Percentiles rank a stretch among this genome's conserved stretches.
Evolutionary conservation across 768 basidiomycete genomes (phyloP).

Genomic region (Boletus eberwhitei): DNA sequence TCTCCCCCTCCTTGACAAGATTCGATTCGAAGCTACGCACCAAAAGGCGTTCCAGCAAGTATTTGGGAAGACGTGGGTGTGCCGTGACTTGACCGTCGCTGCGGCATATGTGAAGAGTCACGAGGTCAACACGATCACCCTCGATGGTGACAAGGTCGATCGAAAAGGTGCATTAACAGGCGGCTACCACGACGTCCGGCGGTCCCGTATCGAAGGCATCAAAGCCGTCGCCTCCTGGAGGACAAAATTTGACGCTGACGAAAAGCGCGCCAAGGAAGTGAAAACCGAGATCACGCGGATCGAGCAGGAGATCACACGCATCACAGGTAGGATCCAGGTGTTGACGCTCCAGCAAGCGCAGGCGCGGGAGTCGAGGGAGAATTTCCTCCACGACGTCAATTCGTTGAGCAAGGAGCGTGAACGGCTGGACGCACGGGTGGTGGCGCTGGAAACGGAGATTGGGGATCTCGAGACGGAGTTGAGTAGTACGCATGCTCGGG

Average conservation of each 20-base stretch:
- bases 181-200: slow-evolving; percentile 89
- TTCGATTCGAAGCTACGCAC: slow-evolving; percentile 68
- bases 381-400: slow-evolving; percentile 59
- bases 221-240: slow-evolving; percentile 75
- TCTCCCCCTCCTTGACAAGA: slow-evolving; percentile 78
- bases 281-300: slow-evolving; percentile 63
- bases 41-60: slow-evolving; percentile 93
- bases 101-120: slow-evolving; percentile 94
- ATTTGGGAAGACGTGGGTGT: slow-evolving; percentile 96
- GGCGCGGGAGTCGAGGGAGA: slow-evolving; percentile 63
- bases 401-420: slow-evolving; percentile 68
- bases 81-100: slow-evolving; percentile 86
- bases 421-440: slow-evolving; percentile 55
- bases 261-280: slow-evolving; percentile 65
- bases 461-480: slow-evolving; percentile 75
- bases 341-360: slow-evolving; percentile 67
- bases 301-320: slow-evolving; percentile 83
- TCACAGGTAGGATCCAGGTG: slow-evolving; percentile 71
- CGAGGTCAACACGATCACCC: slow-evolving; percentile 93
- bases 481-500: slow-evolving; percentile 54
- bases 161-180: slow-evolving; percentile 94
- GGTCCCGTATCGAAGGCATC: slow-evolving; percentile 87
- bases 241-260: slow-evolving; percentile 63
- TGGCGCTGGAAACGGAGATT: slow-evolving; percentile 61
- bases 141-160: slow-evolving; percentile 97